Base-by-base conservation (phyloP, 768 basidiomycete genomes). In the Solioccasus polychromus region DNA sequence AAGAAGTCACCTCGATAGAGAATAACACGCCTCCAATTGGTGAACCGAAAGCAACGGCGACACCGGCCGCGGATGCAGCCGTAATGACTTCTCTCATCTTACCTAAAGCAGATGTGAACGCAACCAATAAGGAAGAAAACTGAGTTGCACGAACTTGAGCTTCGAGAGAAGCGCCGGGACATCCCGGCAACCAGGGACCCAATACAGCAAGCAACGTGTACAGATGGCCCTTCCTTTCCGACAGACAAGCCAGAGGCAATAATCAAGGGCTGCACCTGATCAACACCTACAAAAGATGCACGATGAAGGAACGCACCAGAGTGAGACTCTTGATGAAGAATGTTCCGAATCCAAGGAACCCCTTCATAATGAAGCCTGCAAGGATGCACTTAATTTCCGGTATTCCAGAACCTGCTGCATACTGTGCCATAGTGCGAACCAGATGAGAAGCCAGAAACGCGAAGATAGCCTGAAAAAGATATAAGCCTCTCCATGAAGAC, bases 331-430 rank as follows among this genome's bases (percentile, higher is more conserved):
- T 99, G 67, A 98, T 90, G 49, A 85, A 75, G 53, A 97, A 86
- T 2, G 96, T 98, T 62, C 85, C 82, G 49, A 86, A 82, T 12
- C 92, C 88, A 28, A 98, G 76, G 67, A 87, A 99, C 0, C 93
- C 92, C 64, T 96, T 85, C 88, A 99, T 97, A 55, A 94, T 77
- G 69, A 99, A 99, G 4, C 96, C 96, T 8, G 90, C 91, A 24
- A 99, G 72, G 55, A 98, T 97, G 62, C 92, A 96, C 60, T 98
- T 99, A 68, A 99, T 97, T 68, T 99, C 96, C 18, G 94, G 92
- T 38, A 99, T 98, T 40, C 96, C 96, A 47, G 94, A 97, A 5
- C 96, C 94, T 17, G 96, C 96, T 12, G 96, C 94, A 66, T 95
- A 95, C 43, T 84, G 93, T 8, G 95, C 94, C 58, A 94, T 80